These are phyloP conservation scores for Paramyrothecium roridum DNA, from an alignment of 2,329 filamentous ascomycete genomes.

Conservation along the genomic window DNA sequence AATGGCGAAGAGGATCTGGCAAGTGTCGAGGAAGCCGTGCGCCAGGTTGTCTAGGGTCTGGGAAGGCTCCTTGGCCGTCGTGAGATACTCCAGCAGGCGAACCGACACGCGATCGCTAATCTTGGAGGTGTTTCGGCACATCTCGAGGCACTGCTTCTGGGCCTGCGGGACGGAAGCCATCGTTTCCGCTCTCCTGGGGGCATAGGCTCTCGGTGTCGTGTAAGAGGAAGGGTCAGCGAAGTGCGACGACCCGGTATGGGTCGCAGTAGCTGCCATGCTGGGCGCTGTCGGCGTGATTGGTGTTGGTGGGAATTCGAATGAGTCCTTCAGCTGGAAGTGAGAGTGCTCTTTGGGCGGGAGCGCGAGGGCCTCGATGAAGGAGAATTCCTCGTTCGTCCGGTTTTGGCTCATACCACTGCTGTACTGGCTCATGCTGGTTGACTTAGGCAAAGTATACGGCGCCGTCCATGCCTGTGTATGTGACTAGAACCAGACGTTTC, in stretches of 20 bases:
- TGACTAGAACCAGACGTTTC: no score
- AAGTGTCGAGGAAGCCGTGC: constrained; percentile 64
- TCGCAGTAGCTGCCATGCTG: background rate
- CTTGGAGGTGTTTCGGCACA: constrained; percentile 56
- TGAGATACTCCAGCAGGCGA: constrained; percentile 62
- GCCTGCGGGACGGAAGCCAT: constrained; percentile 22
- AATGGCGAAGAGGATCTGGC: constrained; percentile 64
- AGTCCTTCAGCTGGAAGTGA: background rate
- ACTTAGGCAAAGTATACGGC: background rate
- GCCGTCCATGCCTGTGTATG: background rate
- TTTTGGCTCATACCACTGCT: background rate
- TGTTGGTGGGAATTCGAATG: background rate
- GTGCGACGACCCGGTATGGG: background rate
- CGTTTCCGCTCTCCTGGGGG: constrained; percentile 14
- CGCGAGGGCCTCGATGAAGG: constrained; percentile 25
- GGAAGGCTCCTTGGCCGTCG: constrained; percentile 50
- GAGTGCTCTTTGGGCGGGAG: constrained; percentile 18
- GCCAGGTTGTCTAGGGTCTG: constrained; percentile 58
- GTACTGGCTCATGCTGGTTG: background rate
- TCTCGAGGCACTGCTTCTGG: constrained; percentile 28
- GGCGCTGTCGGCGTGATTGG: background rate
- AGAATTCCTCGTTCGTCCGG: constrained; percentile 18
- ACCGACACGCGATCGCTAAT: constrained; percentile 63
- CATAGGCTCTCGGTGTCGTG: constrained; percentile 1
- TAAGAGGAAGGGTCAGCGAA: background rate